Base-by-base conservation (phyloP, 73 alveolate genomes). In the Paramecium sonneborni region DNA sequence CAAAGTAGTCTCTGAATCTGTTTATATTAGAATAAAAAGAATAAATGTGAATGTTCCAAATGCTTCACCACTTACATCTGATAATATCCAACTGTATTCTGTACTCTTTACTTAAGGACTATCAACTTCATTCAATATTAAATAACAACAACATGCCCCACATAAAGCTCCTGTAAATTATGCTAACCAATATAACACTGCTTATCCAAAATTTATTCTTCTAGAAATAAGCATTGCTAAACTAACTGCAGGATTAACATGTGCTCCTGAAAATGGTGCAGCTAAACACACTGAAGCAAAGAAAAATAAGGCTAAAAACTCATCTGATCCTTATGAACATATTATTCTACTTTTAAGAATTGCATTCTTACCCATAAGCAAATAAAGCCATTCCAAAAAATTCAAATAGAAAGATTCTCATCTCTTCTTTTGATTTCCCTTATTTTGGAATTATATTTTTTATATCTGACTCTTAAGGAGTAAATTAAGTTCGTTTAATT, bases 241-340 rank as follows among this genome's bases (percentile, higher is more conserved):
- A 41, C 76, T 79, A 0, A 79, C 90, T 1, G 90, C 90, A 11
- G 90, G 90, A 43, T 79, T 79, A 18, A 79, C 55, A 15, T 79
- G 90, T 3, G 76, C 90, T 37, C 90, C 90, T 24, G 90, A 79
- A 79, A 79, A 79, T 21, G 90, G 90, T 39, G 74, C 90, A 15
- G 90, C 90, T 18, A 79, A 41, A 79, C 90, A 79, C 15, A 79
- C 90, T 12, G 90, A 18, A 15, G 90, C 90, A 79, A 79, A 79
- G 90, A 79, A 79, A 34, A 79, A 79, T 24, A 79, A 24, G 6
- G 90, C 90, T 44, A 79, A 79, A 79, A 30, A 79, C 10, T 79
- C 90, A 79, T 79, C 90, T 0, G 90, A 79, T 8, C 90, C 90
- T 79, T 39, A 12, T 20, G 90, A 79, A 18, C 90, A 79, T 7